phyloP scores from a whole-genome alignment of 75 land plant species.

The Pinus albicaulis region DNA sequence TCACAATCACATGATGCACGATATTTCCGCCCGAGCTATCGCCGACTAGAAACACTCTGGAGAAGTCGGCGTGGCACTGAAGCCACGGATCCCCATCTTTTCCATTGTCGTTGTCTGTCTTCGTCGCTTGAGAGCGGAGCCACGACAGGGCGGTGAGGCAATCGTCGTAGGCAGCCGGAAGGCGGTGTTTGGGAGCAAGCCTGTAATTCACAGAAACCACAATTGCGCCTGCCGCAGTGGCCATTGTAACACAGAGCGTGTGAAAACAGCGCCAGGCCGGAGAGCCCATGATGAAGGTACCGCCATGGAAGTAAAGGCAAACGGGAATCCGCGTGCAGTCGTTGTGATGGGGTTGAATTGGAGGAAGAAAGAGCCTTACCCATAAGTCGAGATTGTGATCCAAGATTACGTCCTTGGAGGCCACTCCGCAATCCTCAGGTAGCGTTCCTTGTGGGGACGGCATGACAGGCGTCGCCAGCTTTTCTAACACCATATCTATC shows the following conservation, averaged over 20 bases:
- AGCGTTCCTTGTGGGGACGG: background rate
- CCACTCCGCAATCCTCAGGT: background rate
- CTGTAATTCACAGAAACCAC: constrained; percentile 42
- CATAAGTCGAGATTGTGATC: constrained; percentile 6
- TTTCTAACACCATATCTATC: no score
- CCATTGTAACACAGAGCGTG: constrained; percentile 15
- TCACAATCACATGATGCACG: constrained; percentile 29
- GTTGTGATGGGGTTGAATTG: background rate
- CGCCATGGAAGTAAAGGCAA: constrained; percentile 45
- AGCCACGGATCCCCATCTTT: constrained; percentile 7
- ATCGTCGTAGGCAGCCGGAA: constrained; percentile 42
- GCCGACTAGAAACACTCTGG: constrained; percentile 25
- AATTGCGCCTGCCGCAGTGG: constrained; percentile 12
- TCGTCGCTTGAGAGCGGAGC: constrained; percentile 2
- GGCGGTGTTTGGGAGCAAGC: constrained; percentile 23
- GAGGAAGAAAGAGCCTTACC: constrained; percentile 13
- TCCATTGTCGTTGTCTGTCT: background rate
- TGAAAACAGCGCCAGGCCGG: constrained; percentile 18
- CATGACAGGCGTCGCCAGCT: no score
- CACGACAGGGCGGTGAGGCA: constrained; percentile 20
- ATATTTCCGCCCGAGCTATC: constrained; percentile 50
- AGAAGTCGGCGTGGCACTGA: constrained; percentile 11
- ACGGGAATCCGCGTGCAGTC: constrained; percentile 15
- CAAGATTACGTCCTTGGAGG: constrained; percentile 13
- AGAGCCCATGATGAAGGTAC: constrained; percentile 22